Evolutionary conservation across 169 alveolate species (phyloP), one percentile per base, ranked within the genome.

Genomic region (Besnoitia besnoiti): DNA sequence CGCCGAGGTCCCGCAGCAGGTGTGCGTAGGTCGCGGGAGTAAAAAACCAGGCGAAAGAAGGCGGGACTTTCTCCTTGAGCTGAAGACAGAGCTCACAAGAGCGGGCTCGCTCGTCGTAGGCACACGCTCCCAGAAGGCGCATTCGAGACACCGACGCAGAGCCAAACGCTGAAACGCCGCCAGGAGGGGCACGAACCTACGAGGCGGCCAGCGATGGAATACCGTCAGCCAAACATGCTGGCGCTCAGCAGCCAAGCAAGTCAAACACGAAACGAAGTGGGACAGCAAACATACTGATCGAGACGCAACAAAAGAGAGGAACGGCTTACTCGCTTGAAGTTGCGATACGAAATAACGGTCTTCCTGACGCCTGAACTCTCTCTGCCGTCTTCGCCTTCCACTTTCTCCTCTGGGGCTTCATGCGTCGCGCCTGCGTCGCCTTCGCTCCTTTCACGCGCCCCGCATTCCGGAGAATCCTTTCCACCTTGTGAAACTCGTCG

Each of bases 311-410:
- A 73, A 73, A 30, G 44, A 7, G 82, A 37, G n/a, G 27, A 1
- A 73, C 12, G 39, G 79, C n/a, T 77, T 77, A 77, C 87, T 30
- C 35, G 10, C 55, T 77, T 77, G 87, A 77, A 77, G 2, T 16
- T 39, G 16, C 87, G n/a, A 21, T 77, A 77, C 61, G 87, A 77
- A 77, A 77, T 77, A 33, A 77, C 87, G 4, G 59, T 55, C 47
- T 39, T 30, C 59, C 7, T 21, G 33, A 40, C 50, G 30, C 82
- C 39, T 73, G 67, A 51, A 51, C 67, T 51, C 67, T 73, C 82
- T 8, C 44, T n/a, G 44, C 46, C 44, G n/a, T 73, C 39, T 16
- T n/a, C 24, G 55, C 24, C 67, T 21, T 55, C 67, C 30, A n/a
- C 67, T 55, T 55, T 16, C 33, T n/a, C 30, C 67, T 19, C 67